Base-by-base conservation (phyloP, 2,329 filamentous ascomycete genomes). In the Paecilomyces sp. region DNA sequence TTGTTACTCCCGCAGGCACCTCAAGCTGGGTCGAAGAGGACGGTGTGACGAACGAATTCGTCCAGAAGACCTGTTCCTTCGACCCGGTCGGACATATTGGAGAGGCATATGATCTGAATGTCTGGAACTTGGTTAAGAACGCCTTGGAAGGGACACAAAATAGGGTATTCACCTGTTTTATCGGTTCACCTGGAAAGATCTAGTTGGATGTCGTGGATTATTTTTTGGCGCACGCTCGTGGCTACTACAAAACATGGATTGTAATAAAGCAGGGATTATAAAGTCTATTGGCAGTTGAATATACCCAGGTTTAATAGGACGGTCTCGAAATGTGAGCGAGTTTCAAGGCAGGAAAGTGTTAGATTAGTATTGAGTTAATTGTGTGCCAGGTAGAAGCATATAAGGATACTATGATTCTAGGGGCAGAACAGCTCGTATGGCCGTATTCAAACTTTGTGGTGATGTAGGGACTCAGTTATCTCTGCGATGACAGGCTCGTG, bases 71-170 rank as follows among this genome's bases (percentile, higher is more conserved):
- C 6, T 75, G 73, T 54, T 63, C 65, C 1, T 12, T 68, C 0
- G 73, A 75, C 34, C 68, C 70, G 0, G 72, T 74, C 11, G 73
- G 73, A 1, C 73, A 75, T 61, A 72, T 75, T 58, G 72, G 71
- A 1, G 70, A 74, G 64, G 72, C 71, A 11, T 75, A 74, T 64
- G 73, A 75, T 61, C 51, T 68, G 62, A 74, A 75, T 61, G 72
- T 75, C 11, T 75, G 73, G 73, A 71, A 75, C 58, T 54, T 75
- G 66, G 72, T 75, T 12, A 69, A 68, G 61, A 74, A 75, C 59
- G 73, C 70, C 15, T 56, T 75, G 58, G 68, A 73, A 55, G 65
- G 63, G 9, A 67, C 66, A 9, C 69, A 68, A 11, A 30, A 67
- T 22, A 58, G 68, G 28, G 50, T 66, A 53, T 73, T 74, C 56